Percentiles rank a stretch among this genome's conserved stretches.
Conservation (phyloP, 148 eudicot species). For the Silene uniflora region DNA sequence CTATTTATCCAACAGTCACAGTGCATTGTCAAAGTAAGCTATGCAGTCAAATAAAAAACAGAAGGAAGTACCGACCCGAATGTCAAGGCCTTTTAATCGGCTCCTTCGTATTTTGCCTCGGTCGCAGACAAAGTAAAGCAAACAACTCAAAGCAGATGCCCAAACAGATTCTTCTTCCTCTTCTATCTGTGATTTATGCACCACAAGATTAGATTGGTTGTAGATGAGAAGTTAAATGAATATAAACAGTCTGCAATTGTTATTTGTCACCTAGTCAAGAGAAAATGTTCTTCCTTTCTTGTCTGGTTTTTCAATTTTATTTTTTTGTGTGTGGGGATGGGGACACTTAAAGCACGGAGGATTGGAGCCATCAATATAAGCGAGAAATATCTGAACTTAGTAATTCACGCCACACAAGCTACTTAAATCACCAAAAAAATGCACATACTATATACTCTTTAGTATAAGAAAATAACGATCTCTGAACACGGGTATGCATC, state of each 20-base stretch:
- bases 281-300: neutral
- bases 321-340: neutral
- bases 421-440: neutral
- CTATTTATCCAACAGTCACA: neutral
- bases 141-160: slow-evolving; percentile 98
- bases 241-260: neutral
- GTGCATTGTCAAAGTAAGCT: neutral
- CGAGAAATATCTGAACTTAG: no score
- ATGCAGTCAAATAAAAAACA: neutral
- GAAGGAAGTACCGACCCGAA: slow-evolving; percentile 56
- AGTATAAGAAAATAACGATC: neutral
- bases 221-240: slow-evolving; percentile 3
- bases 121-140: slow-evolving; percentile 88
- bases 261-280: no score
- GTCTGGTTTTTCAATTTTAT: neutral
- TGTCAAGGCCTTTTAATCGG: slow-evolving; percentile 88
- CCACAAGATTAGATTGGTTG: slow-evolving; percentile 12
- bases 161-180: slow-evolving; percentile 91
- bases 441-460: neutral
- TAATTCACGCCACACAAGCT: no score
- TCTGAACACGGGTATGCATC: neutral
- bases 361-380: neutral
- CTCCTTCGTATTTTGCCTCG: slow-evolving; percentile 83
- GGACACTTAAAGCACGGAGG: neutral
- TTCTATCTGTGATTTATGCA: slow-evolving; percentile 51